Evolutionary conservation across 2,329 filamentous ascomycete genomes (phyloP).

Genomic region (Trichoderma sp.): DNA sequence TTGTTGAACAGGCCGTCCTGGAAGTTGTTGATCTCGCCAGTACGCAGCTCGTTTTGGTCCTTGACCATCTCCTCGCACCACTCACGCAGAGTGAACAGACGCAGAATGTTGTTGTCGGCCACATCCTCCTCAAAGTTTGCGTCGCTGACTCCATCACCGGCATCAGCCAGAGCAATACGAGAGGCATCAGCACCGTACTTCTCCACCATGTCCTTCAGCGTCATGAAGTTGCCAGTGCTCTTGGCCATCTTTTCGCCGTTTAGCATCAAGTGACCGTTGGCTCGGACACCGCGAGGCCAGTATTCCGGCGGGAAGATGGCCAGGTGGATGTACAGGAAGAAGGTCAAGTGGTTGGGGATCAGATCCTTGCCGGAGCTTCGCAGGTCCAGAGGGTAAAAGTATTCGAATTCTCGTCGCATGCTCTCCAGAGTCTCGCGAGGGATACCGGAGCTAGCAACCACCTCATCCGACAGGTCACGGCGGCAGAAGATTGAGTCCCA

Average conservation of each 20-base stretch:
- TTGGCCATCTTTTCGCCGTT: constrained; percentile 99
- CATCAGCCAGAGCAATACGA: constrained; percentile 87
- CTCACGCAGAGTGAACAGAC: constrained; percentile 75
- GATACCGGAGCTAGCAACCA: constrained; percentile 65
- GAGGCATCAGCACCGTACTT: constrained; percentile 96
- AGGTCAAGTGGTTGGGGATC: constrained; percentile 90
- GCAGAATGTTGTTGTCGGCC: constrained; percentile 85
- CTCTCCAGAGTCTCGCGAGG: constrained; percentile 68
- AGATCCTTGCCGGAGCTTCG: constrained; percentile 88
- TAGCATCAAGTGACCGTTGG: constrained; percentile 88
- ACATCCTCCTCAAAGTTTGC: constrained; percentile 97
- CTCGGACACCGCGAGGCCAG: constrained; percentile 82
- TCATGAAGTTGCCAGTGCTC: constrained; percentile 96
- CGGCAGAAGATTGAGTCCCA: constrained; percentile 95
- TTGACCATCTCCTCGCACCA: constrained; percentile 86
- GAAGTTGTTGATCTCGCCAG: constrained; percentile 71
- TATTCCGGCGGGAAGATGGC: constrained; percentile 84
- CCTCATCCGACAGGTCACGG: constrained; percentile 63
- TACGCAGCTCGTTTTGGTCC: constrained; percentile 65
- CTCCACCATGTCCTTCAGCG: constrained; percentile 75
- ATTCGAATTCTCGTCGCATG: constrained; percentile 90
- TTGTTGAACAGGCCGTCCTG: constrained; percentile 90
- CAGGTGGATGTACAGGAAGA: constrained; percentile 90
- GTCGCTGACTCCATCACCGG: constrained; percentile 89
- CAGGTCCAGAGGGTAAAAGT: constrained; percentile 93